Base-by-base conservation (phyloP, 345 rosid genomes). In the Eucalyptus sp. region DNA sequence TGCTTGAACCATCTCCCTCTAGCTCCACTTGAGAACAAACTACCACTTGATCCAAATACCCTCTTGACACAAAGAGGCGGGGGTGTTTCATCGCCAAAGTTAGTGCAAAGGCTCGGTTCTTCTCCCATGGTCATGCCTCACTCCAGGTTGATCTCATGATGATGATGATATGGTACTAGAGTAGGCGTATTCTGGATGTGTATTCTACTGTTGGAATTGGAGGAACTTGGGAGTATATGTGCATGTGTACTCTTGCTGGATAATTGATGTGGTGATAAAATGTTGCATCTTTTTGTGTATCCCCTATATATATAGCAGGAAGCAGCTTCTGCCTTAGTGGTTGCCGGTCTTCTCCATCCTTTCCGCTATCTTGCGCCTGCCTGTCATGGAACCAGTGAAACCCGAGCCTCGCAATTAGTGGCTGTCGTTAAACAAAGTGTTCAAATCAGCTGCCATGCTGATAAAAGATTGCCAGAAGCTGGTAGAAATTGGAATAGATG, bases 1-100 rank as follows among this genome's bases (percentile, higher is more conserved):
- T 52, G 80, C 87, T 89, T 66, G 68, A 88, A 33, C 90, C 90
- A 91, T 68, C 48, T 88, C 86, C 94, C 93, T 1, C 87, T 91
- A 87, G 90, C 91, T 90, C 94, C 97, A 24, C 79, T 96, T 54
- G 95, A 95, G 87, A 96, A 94, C 94, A 95, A 90, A 89, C 90
- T 93, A 87, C 93, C 94, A 33, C 89, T 91, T 80, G 91, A 91
- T 41, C 92, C 93, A 86, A 89, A 7, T 46, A 12, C 85, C 83
- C 51, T 89, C 90, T 88, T 92, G 29, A 86, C 87, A 50, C 92
- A 89, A 91, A 91, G 87, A 84, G 95, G 91, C 44, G 44, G 80
- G 44, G 80, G 6, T 86, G 91, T 87, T 90, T 51, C 88, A 90
- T 94, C 96, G 87, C 92, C 94, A n/a, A 88, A 90, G 50, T 81